These are phyloP conservation scores for Zymoseptoria crescenta DNA, from an alignment of 2,329 filamentous ascomycete species.

Conservation along the genomic window DNA sequence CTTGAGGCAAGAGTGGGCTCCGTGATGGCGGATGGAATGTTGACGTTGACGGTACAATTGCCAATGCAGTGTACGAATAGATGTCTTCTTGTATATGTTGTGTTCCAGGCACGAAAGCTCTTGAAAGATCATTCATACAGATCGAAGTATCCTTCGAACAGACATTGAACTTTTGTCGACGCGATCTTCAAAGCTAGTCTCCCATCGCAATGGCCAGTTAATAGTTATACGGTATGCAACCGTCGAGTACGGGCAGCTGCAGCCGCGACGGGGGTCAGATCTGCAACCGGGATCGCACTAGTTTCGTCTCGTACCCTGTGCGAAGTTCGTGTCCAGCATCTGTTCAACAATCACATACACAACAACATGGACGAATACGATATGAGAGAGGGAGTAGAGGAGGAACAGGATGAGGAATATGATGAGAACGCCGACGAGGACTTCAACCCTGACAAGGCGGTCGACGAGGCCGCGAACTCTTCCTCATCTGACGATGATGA, in stretches of 20 bases:
- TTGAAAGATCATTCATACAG: too few species aligned
- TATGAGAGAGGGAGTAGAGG: background rate
- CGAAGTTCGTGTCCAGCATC: background rate
- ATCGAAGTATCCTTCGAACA: too few species aligned
- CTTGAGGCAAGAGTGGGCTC: background rate
- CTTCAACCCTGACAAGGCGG: conserved; percentile 33
- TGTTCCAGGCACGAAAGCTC: too few species aligned
- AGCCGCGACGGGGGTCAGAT: background rate
- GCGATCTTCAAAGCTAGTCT: too few species aligned
- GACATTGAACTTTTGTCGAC: too few species aligned
- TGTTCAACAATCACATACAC: conserved; percentile 3
- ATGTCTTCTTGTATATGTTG: too few species aligned
- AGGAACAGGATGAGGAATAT: conserved; percentile 31
- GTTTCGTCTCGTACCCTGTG: background rate
- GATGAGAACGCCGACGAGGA: conserved; percentile 39
- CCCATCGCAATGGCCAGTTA: too few species aligned
- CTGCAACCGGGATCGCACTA: background rate
- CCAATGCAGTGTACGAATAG: background rate
- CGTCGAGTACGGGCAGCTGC: background rate
- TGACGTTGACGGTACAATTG: background rate
- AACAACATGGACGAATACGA: conserved; percentile 12
- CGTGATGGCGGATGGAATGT: too few species aligned
- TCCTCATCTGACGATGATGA: conserved; percentile 31
- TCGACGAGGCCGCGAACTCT: conserved; percentile 24
- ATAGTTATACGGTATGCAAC: too few species aligned